These are phyloP conservation scores for Zea luxurians DNA, from an alignment of 176 grass and related monocot genomes.

Conservation along the genomic window DNA sequence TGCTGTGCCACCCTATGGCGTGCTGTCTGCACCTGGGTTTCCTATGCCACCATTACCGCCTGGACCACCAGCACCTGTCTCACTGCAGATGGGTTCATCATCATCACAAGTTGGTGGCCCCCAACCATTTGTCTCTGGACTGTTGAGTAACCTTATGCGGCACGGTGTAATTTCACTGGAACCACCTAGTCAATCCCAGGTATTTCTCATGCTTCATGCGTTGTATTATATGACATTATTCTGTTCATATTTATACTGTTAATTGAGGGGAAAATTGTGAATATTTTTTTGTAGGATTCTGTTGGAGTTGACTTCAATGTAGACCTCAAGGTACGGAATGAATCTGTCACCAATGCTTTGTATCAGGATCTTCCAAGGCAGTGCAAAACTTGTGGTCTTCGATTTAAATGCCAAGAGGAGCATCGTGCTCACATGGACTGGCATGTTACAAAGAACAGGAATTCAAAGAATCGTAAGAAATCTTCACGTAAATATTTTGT, in stretches of 20 bases:
- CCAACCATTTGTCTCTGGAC: constrained; percentile 61
- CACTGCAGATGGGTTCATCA: constrained; percentile 50
- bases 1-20: constrained; percentile 35
- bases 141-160: constrained; percentile 80
- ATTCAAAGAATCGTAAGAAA: constrained; percentile 85
- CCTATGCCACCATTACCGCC: constrained; percentile 63
- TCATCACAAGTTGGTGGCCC: constrained; percentile 51
- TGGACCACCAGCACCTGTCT: constrained; percentile 45
- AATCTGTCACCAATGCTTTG: constrained; percentile 74
- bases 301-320: constrained; percentile 76
- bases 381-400: constrained; percentile 95
- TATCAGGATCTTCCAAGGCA: constrained; percentile 82
- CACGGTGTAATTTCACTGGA: constrained; percentile 78
- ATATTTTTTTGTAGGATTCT: constrained; percentile 51
- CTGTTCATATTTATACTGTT: constrained; percentile 21
- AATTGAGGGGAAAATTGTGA: constrained; percentile 29
- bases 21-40: constrained; percentile 35
- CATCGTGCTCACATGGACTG: constrained; percentile 98
- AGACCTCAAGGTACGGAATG: constrained; percentile 72
- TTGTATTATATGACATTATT: constrained; percentile 18
- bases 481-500: constrained; percentile 98
- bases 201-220: constrained; percentile 45
- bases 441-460: constrained; percentile 99
- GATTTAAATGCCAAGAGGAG: constrained; percentile 90
- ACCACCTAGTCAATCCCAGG: constrained; percentile 56